Conservation (phyloP, 306 rosid species). For the Senna tora region DNA sequence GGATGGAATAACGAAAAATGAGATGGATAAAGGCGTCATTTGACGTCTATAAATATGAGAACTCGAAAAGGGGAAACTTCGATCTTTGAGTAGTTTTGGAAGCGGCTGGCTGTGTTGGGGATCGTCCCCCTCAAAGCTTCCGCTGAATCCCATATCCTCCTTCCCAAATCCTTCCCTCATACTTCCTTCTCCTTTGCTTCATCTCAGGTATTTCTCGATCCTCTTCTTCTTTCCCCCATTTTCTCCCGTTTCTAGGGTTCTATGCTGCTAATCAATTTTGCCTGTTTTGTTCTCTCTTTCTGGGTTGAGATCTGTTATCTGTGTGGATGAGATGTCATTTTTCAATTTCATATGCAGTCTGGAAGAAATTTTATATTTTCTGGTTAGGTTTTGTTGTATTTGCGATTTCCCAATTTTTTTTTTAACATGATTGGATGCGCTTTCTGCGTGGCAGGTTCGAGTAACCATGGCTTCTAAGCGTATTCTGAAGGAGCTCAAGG, state of each 20-base stretch:
- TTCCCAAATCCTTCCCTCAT: not conserved
- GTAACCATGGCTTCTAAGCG: slow-evolving; percentile 72
- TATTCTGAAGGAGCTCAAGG: slow-evolving; percentile 39
- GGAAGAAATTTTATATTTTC: not conserved
- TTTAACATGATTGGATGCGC: not conserved
- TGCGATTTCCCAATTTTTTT: not conserved
- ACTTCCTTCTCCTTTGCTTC: not conserved
- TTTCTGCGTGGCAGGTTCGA: not conserved
- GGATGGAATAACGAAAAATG: slow-evolving; percentile 15
- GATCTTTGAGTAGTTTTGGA: not conserved
- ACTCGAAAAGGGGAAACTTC: not conserved
- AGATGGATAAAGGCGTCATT: slow-evolving; percentile 37
- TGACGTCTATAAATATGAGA: not conserved
- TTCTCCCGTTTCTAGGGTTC: not conserved
- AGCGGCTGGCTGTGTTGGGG: not conserved
- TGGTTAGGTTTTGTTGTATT: not conserved
- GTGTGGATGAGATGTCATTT: not conserved
- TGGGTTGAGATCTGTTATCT: not conserved
- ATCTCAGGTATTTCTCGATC: not conserved
- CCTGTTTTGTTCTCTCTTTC: not conserved
- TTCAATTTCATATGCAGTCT: not conserved
- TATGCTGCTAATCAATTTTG: not conserved
- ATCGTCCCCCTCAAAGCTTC: slow-evolving; percentile 3
- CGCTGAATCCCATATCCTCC: not conserved
- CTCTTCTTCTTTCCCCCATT: not conserved